These are phyloP conservation scores for Lactifluus piperatus DNA, from an alignment of 768 basidiomycete genomes.

Conservation along the genomic window DNA sequence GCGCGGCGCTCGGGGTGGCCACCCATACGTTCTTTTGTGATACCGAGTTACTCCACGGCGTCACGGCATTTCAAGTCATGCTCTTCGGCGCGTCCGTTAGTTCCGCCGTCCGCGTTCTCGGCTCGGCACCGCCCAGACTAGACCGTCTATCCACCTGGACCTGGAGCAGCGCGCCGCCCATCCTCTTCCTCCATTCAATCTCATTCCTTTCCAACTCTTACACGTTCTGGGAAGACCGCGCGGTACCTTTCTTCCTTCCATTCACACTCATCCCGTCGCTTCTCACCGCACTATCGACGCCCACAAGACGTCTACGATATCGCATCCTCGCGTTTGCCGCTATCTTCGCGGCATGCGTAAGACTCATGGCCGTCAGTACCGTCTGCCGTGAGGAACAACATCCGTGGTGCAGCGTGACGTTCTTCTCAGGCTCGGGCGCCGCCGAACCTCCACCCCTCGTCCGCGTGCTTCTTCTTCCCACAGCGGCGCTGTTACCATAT, in stretches of 20 bases:
- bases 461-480: constrained; percentile 47
- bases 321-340: constrained; percentile 69
- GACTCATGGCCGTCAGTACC: constrained; percentile 75
- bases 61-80: constrained; percentile 3
- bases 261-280: constrained; percentile 54
- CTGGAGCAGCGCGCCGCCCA: constrained; percentile 24
- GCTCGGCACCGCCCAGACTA: constrained; percentile 13
- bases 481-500: constrained; percentile 49
- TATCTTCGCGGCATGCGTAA: constrained; percentile 56
- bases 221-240: constrained; percentile 94
- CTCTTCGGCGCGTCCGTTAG: constrained; percentile 27
- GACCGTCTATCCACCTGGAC: constrained; percentile 22
- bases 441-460: constrained; percentile 56
- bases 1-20: constrained; percentile 1
- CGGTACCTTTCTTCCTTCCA: constrained; percentile 65
- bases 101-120: constrained; percentile 29
- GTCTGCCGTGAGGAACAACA: constrained; percentile 94
- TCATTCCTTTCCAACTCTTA: constrained; percentile 91
- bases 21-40: not conserved
- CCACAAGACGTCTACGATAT: constrained; percentile 56
- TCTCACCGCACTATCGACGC: constrained; percentile 56
- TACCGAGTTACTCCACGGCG: constrained; percentile 20
- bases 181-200: constrained; percentile 59
- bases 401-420: constrained; percentile 82
- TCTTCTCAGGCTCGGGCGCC: constrained; percentile 66